Base-by-base conservation (phyloP, 768 basidiomycete genomes). In the Auricularia auricula-judae region DNA sequence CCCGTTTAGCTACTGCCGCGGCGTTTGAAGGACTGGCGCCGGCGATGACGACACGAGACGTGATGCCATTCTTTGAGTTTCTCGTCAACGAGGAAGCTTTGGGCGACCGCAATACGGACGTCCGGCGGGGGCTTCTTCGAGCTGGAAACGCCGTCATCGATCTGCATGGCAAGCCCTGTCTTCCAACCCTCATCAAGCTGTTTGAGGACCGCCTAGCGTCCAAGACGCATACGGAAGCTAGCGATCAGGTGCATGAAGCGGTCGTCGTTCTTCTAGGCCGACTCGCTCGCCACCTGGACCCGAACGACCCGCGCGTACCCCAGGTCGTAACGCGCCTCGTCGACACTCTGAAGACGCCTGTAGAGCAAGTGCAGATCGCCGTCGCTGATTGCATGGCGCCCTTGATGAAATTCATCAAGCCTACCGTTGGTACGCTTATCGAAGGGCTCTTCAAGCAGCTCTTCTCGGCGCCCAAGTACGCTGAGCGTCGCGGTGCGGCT, bases 321-420 rank as follows among this genome's bases (percentile, higher is more conserved):
- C 74, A 77, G 11, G 90, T 98, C 66, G 88, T 98, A 8, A 86
- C 92, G 66, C 80, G 93, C 10, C 79, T 98, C 21, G 84, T 96
- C 7, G 90, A 91, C 36, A 92, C 96, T 1, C 79, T 99, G 65
- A 89, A 88, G 74, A 98, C 95, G 0, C 97, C 96, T 0, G 85
- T 94, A 2, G 97, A 99, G 72, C 88, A 95, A 71, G 97, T 99
- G 0, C 96, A 98, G 73, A 87, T 92, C 56, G 95, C 97, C 7
- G 93, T 98, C 1, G 92, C 95, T 0, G 97, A 98, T 65, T 98
- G 96, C 76, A 79, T 99, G 3, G 88, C 92, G 0, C 92, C 94
- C 0, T 79, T 99, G 5, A 90, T 94, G 51, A 81, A 82, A 42
- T 75, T 86, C 36, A 88, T 92, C 81, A 78, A 79, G 36, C 78